phyloP scores from a whole-genome alignment of 805 yeast genomes.

The Priceomyces haplophilus region DNA sequence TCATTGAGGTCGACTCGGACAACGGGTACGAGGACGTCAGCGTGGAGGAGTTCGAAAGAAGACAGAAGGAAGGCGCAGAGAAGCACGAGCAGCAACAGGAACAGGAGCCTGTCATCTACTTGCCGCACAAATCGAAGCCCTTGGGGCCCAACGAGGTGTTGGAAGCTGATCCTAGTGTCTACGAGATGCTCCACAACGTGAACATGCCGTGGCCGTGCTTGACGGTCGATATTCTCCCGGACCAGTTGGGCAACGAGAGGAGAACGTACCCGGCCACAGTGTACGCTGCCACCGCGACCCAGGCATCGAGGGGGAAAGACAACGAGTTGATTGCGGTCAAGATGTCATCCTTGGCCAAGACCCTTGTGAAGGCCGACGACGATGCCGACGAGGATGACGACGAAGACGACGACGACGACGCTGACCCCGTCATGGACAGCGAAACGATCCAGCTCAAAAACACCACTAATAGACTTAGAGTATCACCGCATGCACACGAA shows the following conservation, averaged over 20 bases:
- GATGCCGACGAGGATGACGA: conserved; percentile 65
- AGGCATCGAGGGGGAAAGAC: conserved; percentile 82
- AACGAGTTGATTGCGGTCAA: conserved; percentile 86
- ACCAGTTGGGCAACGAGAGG: conserved; percentile 81
- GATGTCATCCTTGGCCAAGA: conserved; percentile 75
- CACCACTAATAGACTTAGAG: conserved; percentile 87
- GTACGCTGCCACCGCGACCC: conserved; percentile 88
- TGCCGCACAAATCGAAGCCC: conserved; percentile 87
- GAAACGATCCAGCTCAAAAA: conserved; percentile 73
- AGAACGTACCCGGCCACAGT: conserved; percentile 85
- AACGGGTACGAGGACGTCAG: conserved; percentile 41
- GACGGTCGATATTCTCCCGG: conserved; percentile 87
- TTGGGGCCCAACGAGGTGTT: conserved; percentile 93
- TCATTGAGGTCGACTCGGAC: conserved; percentile 68
- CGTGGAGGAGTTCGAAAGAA: conserved; percentile 19
- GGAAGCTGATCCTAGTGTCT: conserved; percentile 94
- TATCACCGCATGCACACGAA: conserved; percentile 68
- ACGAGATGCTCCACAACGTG: conserved; percentile 93
- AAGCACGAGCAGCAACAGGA: conserved; percentile 24
- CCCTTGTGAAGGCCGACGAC: conserved; percentile 80
- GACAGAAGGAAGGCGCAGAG: conserved; percentile 36
- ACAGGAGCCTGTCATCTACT: conserved; percentile 51
- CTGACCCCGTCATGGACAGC: conserved; percentile 84
- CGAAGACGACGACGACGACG: conserved; percentile 67
- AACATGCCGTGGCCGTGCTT: conserved; percentile 97